Evolutionary conservation across 106 monocot genomes (phyloP).

Genomic region (Acorus gramineus): DNA sequence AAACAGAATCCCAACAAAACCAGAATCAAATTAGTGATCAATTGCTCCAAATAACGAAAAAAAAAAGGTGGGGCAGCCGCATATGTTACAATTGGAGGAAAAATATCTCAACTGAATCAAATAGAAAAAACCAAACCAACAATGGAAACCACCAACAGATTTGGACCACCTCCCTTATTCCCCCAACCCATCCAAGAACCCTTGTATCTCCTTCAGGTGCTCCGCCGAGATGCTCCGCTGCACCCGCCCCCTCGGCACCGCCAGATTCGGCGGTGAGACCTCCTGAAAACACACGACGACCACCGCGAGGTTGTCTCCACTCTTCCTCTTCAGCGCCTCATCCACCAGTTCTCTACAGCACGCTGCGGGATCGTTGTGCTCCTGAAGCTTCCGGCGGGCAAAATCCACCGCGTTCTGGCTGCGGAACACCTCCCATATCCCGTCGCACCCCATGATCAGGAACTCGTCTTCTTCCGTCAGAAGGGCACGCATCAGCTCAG

Average conservation of each 20-base stretch:
- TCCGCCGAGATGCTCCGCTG: conserved; percentile 76
- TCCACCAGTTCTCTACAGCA: conserved; percentile 70
- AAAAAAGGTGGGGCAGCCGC: conserved; percentile 9
- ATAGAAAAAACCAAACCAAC: no score
- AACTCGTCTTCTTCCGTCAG: conserved; percentile 88
- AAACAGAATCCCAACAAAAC: no score
- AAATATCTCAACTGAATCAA: no score
- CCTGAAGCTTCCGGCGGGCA: conserved; percentile 64
- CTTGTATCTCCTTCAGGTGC: conserved; percentile 60
- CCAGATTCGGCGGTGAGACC: conserved; percentile 46
- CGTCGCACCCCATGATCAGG: conserved; percentile 82
- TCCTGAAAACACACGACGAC: conserved; percentile 66
- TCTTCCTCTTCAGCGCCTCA: conserved; percentile 77
- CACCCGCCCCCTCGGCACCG: conserved; percentile 39
- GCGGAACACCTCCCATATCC: conserved; percentile 84
- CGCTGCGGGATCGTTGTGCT: conserved; percentile 61
- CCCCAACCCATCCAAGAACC: conserved; percentile 52
- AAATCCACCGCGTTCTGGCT: conserved; percentile 87
- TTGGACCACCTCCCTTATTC: not conserved
- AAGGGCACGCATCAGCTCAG: conserved; percentile 45
- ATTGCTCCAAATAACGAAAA: not conserved
- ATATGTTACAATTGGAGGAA: conserved; percentile 25
- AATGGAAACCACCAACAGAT: no score
- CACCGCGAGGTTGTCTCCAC: conserved; percentile 58
- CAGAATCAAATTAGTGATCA: not conserved